Conservation (phyloP, 345 rosid species). For the Lepidium sativum region DNA sequence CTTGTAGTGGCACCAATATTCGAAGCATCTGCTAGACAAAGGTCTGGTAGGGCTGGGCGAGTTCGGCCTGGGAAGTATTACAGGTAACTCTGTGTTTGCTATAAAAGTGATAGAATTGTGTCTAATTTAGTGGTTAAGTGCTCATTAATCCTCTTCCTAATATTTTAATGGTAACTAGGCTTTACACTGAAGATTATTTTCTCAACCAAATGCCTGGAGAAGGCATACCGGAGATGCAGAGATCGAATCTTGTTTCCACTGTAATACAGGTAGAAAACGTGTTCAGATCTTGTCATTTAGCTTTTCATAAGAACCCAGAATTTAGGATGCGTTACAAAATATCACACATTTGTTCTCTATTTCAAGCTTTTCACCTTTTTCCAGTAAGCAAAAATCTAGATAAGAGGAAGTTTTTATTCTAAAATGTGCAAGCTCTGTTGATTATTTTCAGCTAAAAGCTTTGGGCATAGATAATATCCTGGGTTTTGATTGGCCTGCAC, state of each 20-base stretch:
- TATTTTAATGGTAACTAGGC: conserved; percentile 34
- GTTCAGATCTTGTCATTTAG: conserved; percentile 6
- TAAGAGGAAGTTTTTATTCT: conserved; percentile 3
- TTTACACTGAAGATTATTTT: conserved; percentile 85
- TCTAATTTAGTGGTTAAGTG: not conserved
- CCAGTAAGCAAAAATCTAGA: not conserved
- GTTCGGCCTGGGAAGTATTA: conserved; percentile 94
- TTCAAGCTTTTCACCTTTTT: not conserved
- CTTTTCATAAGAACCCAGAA: not conserved
- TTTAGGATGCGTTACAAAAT: not conserved
- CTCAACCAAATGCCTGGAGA: conserved; percentile 66
- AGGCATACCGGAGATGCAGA: conserved; percentile 94
- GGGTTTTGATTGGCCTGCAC: conserved; percentile 94
- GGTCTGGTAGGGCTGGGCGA: conserved; percentile 98
- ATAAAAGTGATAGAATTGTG: not conserved
- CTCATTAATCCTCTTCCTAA: not conserved
- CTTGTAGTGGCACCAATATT: conserved; percentile 92
- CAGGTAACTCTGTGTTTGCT: conserved; percentile 41
- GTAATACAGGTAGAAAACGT: conserved; percentile 66
- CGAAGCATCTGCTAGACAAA: conserved; percentile 94
- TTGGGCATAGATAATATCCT: conserved; percentile 92
- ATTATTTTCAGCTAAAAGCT: conserved; percentile 64
- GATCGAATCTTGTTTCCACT: conserved; percentile 85
- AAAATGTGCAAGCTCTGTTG: not conserved
- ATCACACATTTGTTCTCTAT: not conserved